phyloP scores from a whole-genome alignment of 169 alveolate genomes.

The Amoebophrya sp. region DNA sequence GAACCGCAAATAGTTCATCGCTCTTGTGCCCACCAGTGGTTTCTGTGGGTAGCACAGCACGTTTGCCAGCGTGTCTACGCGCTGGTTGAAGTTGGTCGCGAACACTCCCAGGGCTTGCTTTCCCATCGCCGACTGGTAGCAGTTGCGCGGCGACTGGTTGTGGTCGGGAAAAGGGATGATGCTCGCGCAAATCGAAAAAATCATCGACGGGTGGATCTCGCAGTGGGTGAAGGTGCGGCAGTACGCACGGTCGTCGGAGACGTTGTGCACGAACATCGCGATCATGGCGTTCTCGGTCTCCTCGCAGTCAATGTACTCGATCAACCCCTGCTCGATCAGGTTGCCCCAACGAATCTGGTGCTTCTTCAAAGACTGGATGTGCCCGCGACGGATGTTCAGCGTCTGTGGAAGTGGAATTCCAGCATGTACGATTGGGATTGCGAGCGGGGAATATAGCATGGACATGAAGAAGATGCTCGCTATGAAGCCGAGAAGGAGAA shows the following conservation, averaged over 20 bases:
- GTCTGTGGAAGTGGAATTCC: too few relatives aligned
- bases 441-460: not conserved
- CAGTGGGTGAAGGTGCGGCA: constrained; percentile 94
- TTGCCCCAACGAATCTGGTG: constrained; percentile 57
- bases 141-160: constrained; percentile 97
- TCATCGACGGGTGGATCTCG: constrained; percentile 99
- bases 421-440: not conserved
- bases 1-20: constrained; percentile 93
- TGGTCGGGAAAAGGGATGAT: constrained; percentile 99
- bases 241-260: constrained; percentile 48
- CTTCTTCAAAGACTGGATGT: not conserved
- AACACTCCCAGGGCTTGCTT: constrained; percentile 99
- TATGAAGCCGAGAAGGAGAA: not conserved
- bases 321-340: constrained; percentile 78
- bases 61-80: constrained; percentile 97
- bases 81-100: constrained; percentile 88
- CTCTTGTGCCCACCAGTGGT: constrained; percentile 95
- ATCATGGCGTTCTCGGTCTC: constrained; percentile 99
- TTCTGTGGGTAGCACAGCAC: constrained; percentile 94
- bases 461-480: not conserved
- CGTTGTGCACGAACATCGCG: constrained; percentile 93
- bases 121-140: constrained; percentile 99
- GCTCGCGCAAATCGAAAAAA: constrained; percentile 99
- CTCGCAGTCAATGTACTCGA: constrained; percentile 98
- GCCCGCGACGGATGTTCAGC: too few relatives aligned